Base-by-base conservation (phyloP, 179 eudicot species). In the Beta macrorhiza region DNA sequence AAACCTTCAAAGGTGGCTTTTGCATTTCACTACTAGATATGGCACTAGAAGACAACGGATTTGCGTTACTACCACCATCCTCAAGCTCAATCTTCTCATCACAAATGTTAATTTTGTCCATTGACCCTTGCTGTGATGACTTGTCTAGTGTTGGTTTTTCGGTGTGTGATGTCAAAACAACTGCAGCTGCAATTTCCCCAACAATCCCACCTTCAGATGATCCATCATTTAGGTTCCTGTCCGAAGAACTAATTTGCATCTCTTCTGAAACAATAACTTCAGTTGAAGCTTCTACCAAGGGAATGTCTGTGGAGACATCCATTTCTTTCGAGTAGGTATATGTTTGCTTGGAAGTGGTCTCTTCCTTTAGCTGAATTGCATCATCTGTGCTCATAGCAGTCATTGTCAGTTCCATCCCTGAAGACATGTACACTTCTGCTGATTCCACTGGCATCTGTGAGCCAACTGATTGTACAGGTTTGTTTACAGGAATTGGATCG, bases 211-310 rank as follows among this genome's bases (percentile, higher is more conserved):
- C 85, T 76, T 76, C 87, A 64, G 79, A 78, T 70, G 82, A 58
- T 74, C 73, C 72, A 65, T 67, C 61, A 78, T 55, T 74, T 68
- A 55, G 81, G 74, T 79, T 82, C 68, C 74, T 76, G 72, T 57
- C 84, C 75, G 67, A 49, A 62, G 87, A 80, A 76, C 80, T 76
- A 77, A 79, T 81, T 81, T 89, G 83, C 51, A 81, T 82, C 65
- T 78, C 87, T 76, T 81, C 82, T 84, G 89, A 67, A 82, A 73
- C 17, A 74, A 55, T 57, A 83, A 49, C 67, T 80, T 78, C 78
- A 72, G 82, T 72, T 52, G 90, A 72, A 55, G 81, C 82, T 76
- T 86, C 83, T 7, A 49, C 84, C 69, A 82, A 71, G 52, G 52
- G 67, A 72, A 83, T 78, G 19, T 75, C 78, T 59, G 79, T 37